Conservation (phyloP, 345 rosid genomes). For the Salix purpurea region DNA sequence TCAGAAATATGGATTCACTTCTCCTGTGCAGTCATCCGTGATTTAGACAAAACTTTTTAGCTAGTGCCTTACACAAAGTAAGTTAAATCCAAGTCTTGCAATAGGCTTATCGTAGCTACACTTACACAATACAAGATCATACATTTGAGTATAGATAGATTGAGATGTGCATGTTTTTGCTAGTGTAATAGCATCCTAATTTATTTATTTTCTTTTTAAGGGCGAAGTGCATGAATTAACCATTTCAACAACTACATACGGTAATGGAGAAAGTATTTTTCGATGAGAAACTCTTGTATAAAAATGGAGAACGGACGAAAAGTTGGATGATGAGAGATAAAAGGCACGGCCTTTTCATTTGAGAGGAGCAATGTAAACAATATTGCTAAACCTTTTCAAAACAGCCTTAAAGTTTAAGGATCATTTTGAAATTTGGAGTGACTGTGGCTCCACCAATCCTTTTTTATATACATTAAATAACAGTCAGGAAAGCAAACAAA, state of each 20-base stretch:
- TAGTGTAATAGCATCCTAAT: background rate
- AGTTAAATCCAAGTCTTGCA: background rate
- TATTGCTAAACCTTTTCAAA: too few species aligned
- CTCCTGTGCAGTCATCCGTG: background rate
- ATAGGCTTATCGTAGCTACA: background rate
- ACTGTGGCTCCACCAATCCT: background rate
- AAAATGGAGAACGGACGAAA: too few species aligned
- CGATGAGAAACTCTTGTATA: too few species aligned
- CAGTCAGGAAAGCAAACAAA: background rate
- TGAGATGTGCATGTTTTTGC: background rate
- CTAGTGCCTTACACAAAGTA: background rate
- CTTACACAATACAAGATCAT: background rate
- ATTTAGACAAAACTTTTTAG: background rate
- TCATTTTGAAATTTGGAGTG: background rate
- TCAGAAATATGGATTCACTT: background rate
- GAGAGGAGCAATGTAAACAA: too few species aligned
- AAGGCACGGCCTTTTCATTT: too few species aligned
- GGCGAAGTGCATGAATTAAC: background rate
- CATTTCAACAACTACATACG: background rate
- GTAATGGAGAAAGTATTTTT: background rate
- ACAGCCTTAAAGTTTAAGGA: background rate
- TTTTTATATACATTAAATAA: background rate
- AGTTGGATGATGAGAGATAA: too few species aligned
- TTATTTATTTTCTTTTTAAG: too few species aligned
- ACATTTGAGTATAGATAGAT: background rate